Conservation (phyloP, 208 protist genomes). For the Wallacemonas rigidus region DNA sequence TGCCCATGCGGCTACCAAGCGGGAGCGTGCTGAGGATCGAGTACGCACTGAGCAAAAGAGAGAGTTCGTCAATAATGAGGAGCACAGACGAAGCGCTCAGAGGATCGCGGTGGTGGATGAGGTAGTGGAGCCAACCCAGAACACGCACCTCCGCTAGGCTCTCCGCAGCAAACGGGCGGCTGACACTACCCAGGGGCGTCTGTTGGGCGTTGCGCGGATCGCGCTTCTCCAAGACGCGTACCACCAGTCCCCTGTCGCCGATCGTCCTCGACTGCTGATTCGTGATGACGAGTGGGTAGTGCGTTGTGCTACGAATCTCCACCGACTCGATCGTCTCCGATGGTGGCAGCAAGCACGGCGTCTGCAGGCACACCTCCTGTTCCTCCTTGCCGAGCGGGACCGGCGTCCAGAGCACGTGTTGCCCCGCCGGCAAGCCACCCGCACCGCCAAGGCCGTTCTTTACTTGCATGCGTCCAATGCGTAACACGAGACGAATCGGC, state of each 20-base stretch:
- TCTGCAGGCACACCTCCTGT: constrained; percentile 60
- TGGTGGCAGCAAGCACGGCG: constrained; percentile 76
- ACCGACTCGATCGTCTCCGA: constrained; percentile 65
- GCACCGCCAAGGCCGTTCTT: not conserved
- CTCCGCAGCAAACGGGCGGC: not conserved
- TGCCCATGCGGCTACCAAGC: not conserved
- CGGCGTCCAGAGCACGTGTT: constrained; percentile 1
- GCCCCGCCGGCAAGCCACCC: not conserved
- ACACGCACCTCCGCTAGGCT: constrained; percentile 43
- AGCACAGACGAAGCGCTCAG: constrained; percentile 33
- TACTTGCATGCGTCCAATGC: constrained; percentile 23
- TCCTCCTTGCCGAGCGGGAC: constrained; percentile 31
- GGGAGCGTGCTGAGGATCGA: not conserved
- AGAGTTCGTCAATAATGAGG: constrained; percentile 64
- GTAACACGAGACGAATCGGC: constrained; percentile 63
- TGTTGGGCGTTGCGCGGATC: not conserved
- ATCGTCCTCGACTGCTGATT: constrained; percentile 27
- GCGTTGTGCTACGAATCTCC: constrained; percentile 61
- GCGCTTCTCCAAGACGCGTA: constrained; percentile 50
- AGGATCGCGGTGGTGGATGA: constrained; percentile 43
- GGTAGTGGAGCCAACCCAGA: constrained; percentile 55
- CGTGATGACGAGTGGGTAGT: constrained; percentile 64
- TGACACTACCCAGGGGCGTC: not conserved
- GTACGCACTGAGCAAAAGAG: constrained; percentile 37
- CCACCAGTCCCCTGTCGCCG: constrained; percentile 38